Evolutionary conservation across 2,329 filamentous ascomycete genomes (phyloP), one percentile per base, ranked within the genome.

Genomic region (Monosporascus sp.): DNA sequence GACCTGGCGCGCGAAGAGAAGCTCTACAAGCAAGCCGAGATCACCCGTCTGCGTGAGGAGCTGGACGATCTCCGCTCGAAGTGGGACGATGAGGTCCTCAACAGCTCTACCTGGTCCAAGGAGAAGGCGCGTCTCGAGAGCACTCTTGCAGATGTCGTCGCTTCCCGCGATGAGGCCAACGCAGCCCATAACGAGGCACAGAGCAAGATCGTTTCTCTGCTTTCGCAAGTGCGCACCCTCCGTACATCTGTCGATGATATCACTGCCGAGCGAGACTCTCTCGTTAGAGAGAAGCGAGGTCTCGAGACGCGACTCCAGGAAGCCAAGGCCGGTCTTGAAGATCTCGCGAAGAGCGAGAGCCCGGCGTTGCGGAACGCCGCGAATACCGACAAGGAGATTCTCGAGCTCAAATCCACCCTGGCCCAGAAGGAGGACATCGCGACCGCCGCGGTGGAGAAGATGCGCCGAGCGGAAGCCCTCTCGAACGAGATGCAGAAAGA

Each of bases 81-180:
- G 74, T 97, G 94, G 93, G 94, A 99, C 65, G 90, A 97, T 63
- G 93, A 99, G 72, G 90, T 97, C 11, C 83, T 97, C 62, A 97
- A 97, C 73, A 96, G 90, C 71, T 96, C 91, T 17, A 96, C 93
- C 1, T 97, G 94, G 92, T 92, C 92, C 14, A 99, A 99, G 75
- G 93, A 99, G 74, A 97, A 97, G 77, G 82, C 90, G 17, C 86
- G 93, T 17, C 80, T 99, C 41, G 93, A 97, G 68, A 84, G 91
- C 55, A 95, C 91, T 5, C 78, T 99, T 51, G 85, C 93, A 49
- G 91, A 97, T 68, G 82, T 97, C 34, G 88, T 89, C 11, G 86
- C 89, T 48, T 96, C 91, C n/a, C 85, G 93, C 3, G 93, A 99
- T 60, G 94, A 99, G 70, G 93, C 94, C 9, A 88, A 91, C 49